phyloP scores from a whole-genome alignment of 345 rosid species.

The Lumnitzera littorea region DNA sequence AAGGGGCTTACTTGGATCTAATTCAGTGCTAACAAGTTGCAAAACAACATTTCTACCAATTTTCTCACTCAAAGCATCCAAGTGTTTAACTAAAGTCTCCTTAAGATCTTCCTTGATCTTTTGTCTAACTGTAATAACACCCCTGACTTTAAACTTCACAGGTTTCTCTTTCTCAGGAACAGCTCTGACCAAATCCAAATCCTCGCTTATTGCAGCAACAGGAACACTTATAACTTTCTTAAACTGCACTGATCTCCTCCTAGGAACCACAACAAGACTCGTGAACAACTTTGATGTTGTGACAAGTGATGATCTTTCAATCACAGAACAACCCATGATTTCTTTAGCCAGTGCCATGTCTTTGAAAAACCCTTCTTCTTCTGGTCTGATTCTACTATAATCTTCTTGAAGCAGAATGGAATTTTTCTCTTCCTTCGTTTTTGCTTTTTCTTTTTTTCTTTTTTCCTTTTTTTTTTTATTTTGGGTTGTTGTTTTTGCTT shows the following conservation, averaged over 20 bases:
- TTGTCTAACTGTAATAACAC: conserved; percentile 65
- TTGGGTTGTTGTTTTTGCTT: not conserved
- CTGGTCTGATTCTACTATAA: not conserved
- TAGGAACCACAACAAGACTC: conserved; percentile 1
- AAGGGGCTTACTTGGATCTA: conserved; percentile 80
- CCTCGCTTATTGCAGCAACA: conserved; percentile 64
- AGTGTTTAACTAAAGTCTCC: conserved; percentile 61
- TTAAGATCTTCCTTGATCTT: conserved; percentile 77
- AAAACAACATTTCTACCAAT: conserved; percentile 78
- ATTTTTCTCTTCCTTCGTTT: too few species aligned
- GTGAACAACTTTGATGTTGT: conserved; percentile 21
- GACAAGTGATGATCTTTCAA: conserved; percentile 30
- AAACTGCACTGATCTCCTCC: conserved; percentile 13
- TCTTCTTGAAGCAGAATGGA: not conserved
- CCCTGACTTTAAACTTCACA: conserved; percentile 68
- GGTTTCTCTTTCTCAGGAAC: conserved; percentile 21
- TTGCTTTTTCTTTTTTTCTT: not conserved
- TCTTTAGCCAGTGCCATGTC: conserved; percentile 63
- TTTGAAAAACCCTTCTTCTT: not conserved
- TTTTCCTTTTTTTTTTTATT: not conserved
- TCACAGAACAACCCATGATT: conserved; percentile 41
- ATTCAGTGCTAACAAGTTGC: conserved; percentile 71
- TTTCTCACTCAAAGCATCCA: conserved; percentile 66
- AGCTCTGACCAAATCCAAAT: conserved; percentile 50
- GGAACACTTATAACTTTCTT: conserved; percentile 6